Conservation (phyloP, 1,284 basidiomycete genomes). For the Lentinus polychrous region DNA sequence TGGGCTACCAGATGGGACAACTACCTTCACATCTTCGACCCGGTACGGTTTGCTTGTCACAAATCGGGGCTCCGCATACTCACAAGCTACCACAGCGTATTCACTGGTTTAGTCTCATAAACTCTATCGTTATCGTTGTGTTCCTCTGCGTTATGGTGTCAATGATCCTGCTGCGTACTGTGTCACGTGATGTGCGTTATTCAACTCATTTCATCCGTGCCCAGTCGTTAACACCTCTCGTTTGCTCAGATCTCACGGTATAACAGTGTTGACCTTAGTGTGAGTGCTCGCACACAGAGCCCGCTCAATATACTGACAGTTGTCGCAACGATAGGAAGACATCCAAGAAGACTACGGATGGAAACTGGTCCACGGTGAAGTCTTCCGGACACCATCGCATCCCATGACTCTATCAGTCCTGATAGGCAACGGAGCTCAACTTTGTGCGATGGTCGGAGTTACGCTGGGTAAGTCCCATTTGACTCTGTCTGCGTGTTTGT, state of each 20-base stretch:
- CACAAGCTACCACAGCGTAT: conserved; percentile 37
- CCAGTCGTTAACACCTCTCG: conserved; percentile 11
- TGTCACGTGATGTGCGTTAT: conserved; percentile 78
- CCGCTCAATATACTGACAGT: neutral
- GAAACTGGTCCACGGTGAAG: conserved; percentile 96
- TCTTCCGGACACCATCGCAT: conserved; percentile 82
- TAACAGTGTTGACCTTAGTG: conserved; percentile 89
- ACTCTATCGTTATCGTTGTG: conserved; percentile 85
- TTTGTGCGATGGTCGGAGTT: conserved; percentile 84
- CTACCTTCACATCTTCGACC: conserved; percentile 81
- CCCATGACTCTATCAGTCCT: conserved; percentile 80
- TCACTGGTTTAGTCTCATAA: conserved; percentile 92
- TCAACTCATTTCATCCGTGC: conserved; percentile 31
- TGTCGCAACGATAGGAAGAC: conserved; percentile 60
- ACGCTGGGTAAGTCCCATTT: conserved; percentile 59
- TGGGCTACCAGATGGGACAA: conserved; percentile 98
- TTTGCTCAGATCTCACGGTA: conserved; percentile 83
- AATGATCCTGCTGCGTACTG: conserved; percentile 83
- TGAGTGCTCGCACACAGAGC: too few relatives aligned
- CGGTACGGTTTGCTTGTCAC: conserved; percentile 21
- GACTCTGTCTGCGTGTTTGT: neutral
- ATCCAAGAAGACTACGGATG: conserved; percentile 98
- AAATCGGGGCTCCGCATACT: neutral
- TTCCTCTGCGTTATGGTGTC: conserved; percentile 93
- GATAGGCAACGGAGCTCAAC: conserved; percentile 87